A percentile compares a stretch with the other conserved stretches of the same genome.
Evolutionary conservation across 2,329 filamentous ascomycete genomes (phyloP).

Genomic region (Cladosporium halotolerans): DNA sequence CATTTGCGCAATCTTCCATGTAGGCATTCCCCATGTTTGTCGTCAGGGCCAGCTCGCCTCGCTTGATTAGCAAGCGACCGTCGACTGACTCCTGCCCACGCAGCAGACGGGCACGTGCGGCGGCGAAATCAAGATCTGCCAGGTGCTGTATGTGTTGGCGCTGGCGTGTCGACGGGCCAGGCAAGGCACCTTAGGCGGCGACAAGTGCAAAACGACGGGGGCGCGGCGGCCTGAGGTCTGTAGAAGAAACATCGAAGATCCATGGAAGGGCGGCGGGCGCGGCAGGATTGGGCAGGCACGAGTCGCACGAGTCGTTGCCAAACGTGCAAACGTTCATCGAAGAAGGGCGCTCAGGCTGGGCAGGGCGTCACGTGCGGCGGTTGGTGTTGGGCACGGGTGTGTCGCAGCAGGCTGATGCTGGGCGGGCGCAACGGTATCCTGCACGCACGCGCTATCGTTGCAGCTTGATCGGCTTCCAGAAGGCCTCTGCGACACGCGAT

Average conservation of each 20-base stretch:
- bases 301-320: too few species aligned
- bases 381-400: neutral
- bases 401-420: conserved; percentile 2
- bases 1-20: conserved; percentile 7
- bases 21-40: conserved; percentile 9
- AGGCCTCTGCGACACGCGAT: neutral
- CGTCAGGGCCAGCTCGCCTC: neutral
- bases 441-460: conserved; percentile 4
- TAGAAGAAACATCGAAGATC: conserved; percentile 6
- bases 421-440: neutral
- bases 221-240: neutral
- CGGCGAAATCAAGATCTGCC: neutral
- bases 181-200: too few species aligned
- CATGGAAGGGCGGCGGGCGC: neutral
- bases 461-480: conserved; percentile 9
- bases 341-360: too few species aligned
- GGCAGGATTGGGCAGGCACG: too few species aligned
- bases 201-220: too few species aligned
- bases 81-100: neutral
- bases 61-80: conserved; percentile 2
- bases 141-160: too few species aligned
- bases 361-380: too few species aligned
- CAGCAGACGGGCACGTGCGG: neutral
- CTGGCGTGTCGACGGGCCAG: too few species aligned
- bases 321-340: too few species aligned